Evolutionary conservation across 352 stramenopile species (phyloP).

Genomic region (Pythium graminicola): DNA sequence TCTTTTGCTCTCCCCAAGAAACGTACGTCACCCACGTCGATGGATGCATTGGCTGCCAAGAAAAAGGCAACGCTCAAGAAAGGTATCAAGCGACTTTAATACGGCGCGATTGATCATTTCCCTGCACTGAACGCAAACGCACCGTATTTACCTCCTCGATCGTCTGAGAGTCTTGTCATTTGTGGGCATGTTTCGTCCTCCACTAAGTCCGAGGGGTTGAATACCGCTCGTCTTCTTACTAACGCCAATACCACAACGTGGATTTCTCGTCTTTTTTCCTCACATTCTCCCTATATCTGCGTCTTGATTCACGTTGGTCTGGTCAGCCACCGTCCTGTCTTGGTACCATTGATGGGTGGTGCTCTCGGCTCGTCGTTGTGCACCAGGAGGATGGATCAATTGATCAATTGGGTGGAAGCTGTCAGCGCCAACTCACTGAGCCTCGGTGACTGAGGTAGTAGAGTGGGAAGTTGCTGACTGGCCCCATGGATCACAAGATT

Average conservation of each 20-base stretch:
- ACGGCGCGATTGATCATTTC: background rate
- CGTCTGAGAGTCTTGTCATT: background rate
- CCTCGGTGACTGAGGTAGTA: too few species aligned
- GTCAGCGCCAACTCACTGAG: too few species aligned
- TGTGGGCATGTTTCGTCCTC: background rate
- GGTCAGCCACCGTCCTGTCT: too few species aligned
- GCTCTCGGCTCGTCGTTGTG: too few species aligned
- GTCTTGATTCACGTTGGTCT: too few species aligned
- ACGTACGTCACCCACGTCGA: constrained; percentile 29
- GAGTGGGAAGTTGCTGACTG: too few species aligned
- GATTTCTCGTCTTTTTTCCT: background rate
- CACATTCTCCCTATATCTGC: background rate
- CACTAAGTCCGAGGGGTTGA: constrained; percentile 1
- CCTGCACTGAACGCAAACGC: background rate
- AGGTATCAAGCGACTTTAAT: constrained; percentile 56
- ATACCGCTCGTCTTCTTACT: background rate
- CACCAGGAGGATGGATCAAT: too few species aligned
- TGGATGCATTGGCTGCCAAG: constrained; percentile 35
- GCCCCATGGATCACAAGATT: too few species aligned
- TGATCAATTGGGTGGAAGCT: too few species aligned
- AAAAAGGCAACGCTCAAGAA: constrained; percentile 72
- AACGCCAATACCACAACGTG: background rate
- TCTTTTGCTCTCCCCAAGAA: constrained; percentile 33
- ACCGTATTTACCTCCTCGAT: constrained; percentile 8
- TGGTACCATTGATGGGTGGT: too few species aligned